Percentiles rank a stretch among this genome's conserved stretches.
phyloP scores from a whole-genome alignment of 2,329 filamentous ascomycete genomes.

The Decorospora gaudefroyi region DNA sequence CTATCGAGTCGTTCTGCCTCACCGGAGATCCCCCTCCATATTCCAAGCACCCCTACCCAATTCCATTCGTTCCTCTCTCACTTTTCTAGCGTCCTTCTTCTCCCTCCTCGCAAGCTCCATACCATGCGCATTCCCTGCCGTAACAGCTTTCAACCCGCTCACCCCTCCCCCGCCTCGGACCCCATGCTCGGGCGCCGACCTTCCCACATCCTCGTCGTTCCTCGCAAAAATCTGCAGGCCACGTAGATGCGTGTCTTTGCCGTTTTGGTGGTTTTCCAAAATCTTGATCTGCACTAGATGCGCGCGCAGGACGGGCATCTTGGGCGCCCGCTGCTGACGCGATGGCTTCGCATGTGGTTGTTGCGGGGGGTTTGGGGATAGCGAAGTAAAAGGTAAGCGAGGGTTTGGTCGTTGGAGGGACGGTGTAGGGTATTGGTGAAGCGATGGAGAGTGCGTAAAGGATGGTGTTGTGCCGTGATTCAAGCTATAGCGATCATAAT shows the following conservation, averaged over 20 bases:
- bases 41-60: conserved; percentile 24
- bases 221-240: conserved; percentile 82
- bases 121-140: conserved; percentile 12
- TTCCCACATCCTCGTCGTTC: conserved; percentile 39
- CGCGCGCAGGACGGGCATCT: conserved; percentile 76
- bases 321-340: conserved; percentile 53
- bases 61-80: conserved; percentile 21
- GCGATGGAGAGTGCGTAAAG: neutral
- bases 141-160: conserved; percentile 17
- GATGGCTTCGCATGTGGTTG: neutral
- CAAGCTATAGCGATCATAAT: neutral
- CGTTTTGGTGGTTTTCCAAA: conserved; percentile 97
- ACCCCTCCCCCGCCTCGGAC: conserved; percentile 6
- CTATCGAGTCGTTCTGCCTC: neutral
- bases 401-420: conserved; percentile 18
- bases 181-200: conserved; percentile 12
- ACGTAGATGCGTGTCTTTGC: conserved; percentile 96
- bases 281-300: conserved; percentile 91
- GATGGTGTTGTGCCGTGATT: neutral
- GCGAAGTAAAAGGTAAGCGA: conserved; percentile 27
- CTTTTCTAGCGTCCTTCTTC: conserved; percentile 12
- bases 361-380: conserved; percentile 18
- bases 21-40: conserved; percentile 27
- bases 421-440: conserved; percentile 8
- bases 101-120: conserved; percentile 7